Evolutionary conservation across 1,284 basidiomycete genomes (phyloP).

Genomic region (Leccinum griseonigrum): DNA sequence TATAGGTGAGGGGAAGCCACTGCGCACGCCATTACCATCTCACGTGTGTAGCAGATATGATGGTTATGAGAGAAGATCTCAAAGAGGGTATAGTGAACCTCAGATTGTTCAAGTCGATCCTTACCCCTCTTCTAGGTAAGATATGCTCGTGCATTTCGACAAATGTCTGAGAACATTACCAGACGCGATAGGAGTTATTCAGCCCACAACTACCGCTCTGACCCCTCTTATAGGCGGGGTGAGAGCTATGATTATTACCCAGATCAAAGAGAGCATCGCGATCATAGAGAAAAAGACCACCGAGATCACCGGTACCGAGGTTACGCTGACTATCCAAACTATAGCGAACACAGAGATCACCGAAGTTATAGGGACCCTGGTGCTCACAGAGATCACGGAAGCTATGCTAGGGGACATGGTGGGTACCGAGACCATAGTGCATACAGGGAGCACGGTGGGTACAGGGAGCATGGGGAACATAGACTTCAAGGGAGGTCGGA

Average conservation of each 20-base stretch:
- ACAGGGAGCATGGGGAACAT: slow-evolving; percentile 26
- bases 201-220: slow-evolving; percentile 22
- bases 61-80: slow-evolving; percentile 21
- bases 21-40: slow-evolving; percentile 2
- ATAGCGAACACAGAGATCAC: slow-evolving; percentile 21
- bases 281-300: slow-evolving; percentile 20
- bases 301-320: slow-evolving; percentile 25
- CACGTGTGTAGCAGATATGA: slow-evolving; percentile 27
- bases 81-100: slow-evolving; percentile 27
- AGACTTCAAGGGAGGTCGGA: slow-evolving; percentile 18
- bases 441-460: slow-evolving; percentile 19
- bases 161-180: slow-evolving; percentile 7
- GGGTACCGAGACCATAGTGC: slow-evolving; percentile 13
- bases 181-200: slow-evolving; percentile 30
- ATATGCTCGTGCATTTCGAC: slow-evolving; percentile 1
- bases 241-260: slow-evolving; percentile 19
- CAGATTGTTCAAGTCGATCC: slow-evolving; percentile 27
- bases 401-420: slow-evolving; percentile 12
- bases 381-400: slow-evolving; percentile 8
- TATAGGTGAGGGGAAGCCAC: slow-evolving; percentile 38
- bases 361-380: slow-evolving; percentile 18
- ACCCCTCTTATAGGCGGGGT: slow-evolving; percentile 24
- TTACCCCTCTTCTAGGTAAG: slow-evolving; percentile 26
- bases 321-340: slow-evolving; percentile 18
- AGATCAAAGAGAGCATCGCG: slow-evolving; percentile 22